Percentiles rank a stretch among this genome's conserved stretches.
Conservation (phyloP, 1,284 basidiomycete genomes). For the Naganishia liquefaciens region DNA sequence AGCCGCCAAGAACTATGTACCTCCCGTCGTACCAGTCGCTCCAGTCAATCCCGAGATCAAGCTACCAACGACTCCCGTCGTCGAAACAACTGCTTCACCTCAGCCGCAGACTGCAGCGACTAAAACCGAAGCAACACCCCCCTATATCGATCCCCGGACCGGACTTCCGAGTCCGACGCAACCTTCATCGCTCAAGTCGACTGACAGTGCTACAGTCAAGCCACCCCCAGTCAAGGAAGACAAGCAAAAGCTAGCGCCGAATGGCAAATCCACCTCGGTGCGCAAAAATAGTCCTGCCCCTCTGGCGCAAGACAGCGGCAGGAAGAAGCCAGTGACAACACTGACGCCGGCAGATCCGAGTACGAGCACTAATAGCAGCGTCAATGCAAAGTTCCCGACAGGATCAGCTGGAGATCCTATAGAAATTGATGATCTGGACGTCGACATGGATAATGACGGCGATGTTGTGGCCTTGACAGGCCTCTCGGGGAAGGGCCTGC, state of each 20-base stretch:
- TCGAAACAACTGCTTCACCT: not conserved
- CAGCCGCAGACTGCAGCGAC: not conserved
- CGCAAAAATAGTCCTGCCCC: slow-evolving; percentile 2
- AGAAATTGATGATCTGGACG: slow-evolving; percentile 22
- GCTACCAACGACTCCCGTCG: not conserved
- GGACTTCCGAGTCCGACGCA: slow-evolving; percentile 25
- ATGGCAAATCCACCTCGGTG: not conserved
- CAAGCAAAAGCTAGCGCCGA: not conserved
- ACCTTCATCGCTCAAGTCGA: not conserved
- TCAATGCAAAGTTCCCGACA: slow-evolving; percentile 14
- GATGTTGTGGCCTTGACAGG: slow-evolving; percentile 5
- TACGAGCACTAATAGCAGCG: slow-evolving; percentile 6
- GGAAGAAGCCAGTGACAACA: slow-evolving; percentile 1
- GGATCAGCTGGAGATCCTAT: slow-evolving; percentile 25
- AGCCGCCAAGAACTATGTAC: slow-evolving; percentile 20
- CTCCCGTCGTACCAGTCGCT: not conserved
- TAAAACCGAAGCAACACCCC: not conserved
- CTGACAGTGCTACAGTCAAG: not conserved
- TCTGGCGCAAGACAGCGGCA: not conserved
- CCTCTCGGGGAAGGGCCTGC: not conserved
- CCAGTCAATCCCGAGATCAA: not conserved
- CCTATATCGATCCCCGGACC: slow-evolving; percentile 17
- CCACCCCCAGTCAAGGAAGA: not conserved
- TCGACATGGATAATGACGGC: slow-evolving; percentile 12
- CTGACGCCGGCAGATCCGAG: not conserved